Conservation (phyloP, 2,329 filamentous ascomycete genomes). For the Pseudogymnoascus destructans region DNA sequence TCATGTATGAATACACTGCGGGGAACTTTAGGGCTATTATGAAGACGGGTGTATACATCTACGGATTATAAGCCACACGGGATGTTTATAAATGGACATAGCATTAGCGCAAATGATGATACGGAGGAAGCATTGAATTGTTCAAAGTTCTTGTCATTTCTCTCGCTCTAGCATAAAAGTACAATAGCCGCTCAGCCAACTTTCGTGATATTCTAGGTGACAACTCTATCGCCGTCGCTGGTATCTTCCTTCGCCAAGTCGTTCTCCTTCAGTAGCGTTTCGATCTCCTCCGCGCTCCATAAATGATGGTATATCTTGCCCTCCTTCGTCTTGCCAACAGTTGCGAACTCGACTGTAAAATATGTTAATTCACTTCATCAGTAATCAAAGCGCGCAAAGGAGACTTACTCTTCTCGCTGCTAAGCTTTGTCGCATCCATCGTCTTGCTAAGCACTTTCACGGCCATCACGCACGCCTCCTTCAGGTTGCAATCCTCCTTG, state of each 20-base stretch:
- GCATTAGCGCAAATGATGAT: background rate
- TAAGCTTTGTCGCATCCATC: conserved; percentile 98
- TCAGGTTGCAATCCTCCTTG: conserved; percentile 92
- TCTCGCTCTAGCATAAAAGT: conserved; percentile 8
- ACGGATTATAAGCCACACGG: background rate
- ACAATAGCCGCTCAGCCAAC: background rate
- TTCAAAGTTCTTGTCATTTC: conserved; percentile 5
- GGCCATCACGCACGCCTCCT: conserved; percentile 92
- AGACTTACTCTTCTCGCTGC: conserved; percentile 90
- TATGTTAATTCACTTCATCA: conserved; percentile 15
- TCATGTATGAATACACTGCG: background rate
- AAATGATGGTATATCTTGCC: conserved; percentile 97
- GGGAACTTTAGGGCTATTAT: background rate
- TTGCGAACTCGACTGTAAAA: conserved; percentile 81
- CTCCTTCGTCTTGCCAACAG: conserved; percentile 86
- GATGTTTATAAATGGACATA: background rate
- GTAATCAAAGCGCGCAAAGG: background rate
- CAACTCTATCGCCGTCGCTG: conserved; percentile 8
- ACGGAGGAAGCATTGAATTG: background rate
- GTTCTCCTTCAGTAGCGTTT: conserved; percentile 84
- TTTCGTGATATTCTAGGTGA: conserved; percentile 2
- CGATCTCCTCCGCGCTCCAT: conserved; percentile 95
- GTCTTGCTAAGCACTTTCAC: conserved; percentile 99
- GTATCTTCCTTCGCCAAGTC: conserved; percentile 75
- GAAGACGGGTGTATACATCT: background rate